Evolutionary conservation across 2,329 filamentous ascomycete genomes (phyloP).

Genomic region (Beauveria varroae): DNA sequence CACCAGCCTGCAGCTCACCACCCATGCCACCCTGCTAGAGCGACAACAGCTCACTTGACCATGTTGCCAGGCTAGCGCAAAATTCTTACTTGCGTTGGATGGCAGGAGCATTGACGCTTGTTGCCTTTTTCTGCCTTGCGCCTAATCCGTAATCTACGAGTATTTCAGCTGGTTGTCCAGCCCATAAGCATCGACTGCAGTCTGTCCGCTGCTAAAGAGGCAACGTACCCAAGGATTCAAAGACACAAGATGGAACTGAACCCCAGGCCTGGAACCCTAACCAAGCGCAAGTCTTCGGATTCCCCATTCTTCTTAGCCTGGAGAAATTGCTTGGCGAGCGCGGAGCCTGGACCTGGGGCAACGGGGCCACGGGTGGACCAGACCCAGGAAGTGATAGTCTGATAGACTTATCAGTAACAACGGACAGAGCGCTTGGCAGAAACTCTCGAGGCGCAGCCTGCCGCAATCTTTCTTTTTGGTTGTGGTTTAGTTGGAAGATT

Average conservation of each 20-base stretch:
- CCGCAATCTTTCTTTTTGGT: neutral
- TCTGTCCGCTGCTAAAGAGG: too few relatives aligned
- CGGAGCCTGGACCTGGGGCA: neutral
- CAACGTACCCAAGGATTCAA: too few relatives aligned
- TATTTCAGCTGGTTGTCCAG: neutral
- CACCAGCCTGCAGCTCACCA: neutral
- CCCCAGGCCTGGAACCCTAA: too few relatives aligned
- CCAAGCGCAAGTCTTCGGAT: neutral
- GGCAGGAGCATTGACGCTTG: too few relatives aligned
- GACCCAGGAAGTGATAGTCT: neutral
- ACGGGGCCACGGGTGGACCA: neutral
- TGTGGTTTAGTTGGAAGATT: neutral
- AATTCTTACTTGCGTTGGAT: neutral
- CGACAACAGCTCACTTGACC: neutral
- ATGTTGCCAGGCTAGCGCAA: neutral
- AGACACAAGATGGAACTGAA: neutral
- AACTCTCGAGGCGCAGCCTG: neutral
- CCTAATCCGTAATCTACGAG: too few relatives aligned
- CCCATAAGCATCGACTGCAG: too few relatives aligned
- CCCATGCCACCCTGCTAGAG: too few relatives aligned
- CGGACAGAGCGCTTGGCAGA: too few relatives aligned
- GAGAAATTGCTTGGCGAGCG: constrained; percentile 1
- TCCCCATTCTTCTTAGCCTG: neutral
- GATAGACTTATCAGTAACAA: too few relatives aligned
- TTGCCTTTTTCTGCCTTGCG: neutral